These are phyloP conservation scores for Cyathus striatus DNA, from an alignment of 768 basidiomycete species.

Conservation along the genomic window DNA sequence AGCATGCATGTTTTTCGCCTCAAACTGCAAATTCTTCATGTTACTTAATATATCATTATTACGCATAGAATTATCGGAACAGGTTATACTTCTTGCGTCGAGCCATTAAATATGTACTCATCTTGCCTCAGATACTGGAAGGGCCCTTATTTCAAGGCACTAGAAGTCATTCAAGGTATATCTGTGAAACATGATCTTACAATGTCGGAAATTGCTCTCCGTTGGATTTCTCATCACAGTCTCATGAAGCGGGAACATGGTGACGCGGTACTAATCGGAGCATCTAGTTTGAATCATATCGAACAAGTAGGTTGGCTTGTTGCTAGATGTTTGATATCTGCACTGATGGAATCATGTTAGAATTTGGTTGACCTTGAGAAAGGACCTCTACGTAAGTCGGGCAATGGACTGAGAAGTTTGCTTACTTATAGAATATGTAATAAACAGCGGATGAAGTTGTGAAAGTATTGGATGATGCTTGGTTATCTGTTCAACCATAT, in stretches of 20 bases:
- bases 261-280: constrained; percentile 58
- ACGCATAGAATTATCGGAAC: constrained; percentile 27
- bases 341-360: constrained; percentile 11
- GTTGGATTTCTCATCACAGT: constrained; percentile 62
- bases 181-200: constrained; percentile 41
- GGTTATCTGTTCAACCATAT: constrained; percentile 35
- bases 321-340: background rate
- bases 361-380: constrained; percentile 51
- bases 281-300: constrained; percentile 51
- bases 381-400: constrained; percentile 46
- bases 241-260: constrained; percentile 40
- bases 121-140: constrained; percentile 43
- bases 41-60: background rate
- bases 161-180: constrained; percentile 36
- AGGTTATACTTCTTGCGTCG: constrained; percentile 21
- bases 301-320: constrained; percentile 30
- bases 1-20: background rate
- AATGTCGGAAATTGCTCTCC: constrained; percentile 48
- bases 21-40: background rate
- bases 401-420: too few species aligned
- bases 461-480: constrained; percentile 44
- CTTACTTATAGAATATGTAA: too few species aligned
- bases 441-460: constrained; percentile 49
- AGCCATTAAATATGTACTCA: background rate
- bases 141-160: constrained; percentile 44